These are phyloP conservation scores for Morella rubra DNA, from an alignment of 306 rosid genomes.

Conservation along the genomic window DNA sequence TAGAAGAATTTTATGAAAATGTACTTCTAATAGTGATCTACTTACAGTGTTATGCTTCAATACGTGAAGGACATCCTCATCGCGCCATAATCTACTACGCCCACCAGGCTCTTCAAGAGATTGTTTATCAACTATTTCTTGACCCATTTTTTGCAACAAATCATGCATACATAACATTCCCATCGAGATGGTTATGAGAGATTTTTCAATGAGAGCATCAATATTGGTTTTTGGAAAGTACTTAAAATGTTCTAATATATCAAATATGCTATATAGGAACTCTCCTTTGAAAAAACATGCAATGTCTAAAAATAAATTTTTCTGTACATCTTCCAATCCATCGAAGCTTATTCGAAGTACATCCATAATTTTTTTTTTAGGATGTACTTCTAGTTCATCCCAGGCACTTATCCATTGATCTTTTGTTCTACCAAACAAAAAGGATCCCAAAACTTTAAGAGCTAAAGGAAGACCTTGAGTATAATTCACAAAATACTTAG, in stretches of 20 bases:
- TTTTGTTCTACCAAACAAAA: not conserved
- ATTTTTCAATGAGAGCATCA: not conserved
- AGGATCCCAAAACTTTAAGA: not conserved
- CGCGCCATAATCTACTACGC: not conserved
- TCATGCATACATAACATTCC: not conserved
- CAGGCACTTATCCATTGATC: not conserved
- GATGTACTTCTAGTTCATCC: too few species aligned
- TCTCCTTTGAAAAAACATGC: not conserved
- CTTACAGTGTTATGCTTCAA: not conserved
- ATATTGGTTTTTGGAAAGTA: not conserved
- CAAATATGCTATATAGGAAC: not conserved
- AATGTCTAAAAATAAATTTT: not conserved
- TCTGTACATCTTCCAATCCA: not conserved
- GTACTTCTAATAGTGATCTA: not conserved
- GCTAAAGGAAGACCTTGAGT: not conserved
- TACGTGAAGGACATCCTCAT: not conserved
- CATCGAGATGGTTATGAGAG: not conserved
- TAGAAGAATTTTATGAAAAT: not conserved
- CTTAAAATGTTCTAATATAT: not conserved
- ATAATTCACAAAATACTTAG: not conserved
- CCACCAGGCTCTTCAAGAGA: not conserved
- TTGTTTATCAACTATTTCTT: not conserved
- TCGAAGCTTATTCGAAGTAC: not conserved
- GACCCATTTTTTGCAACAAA: not conserved
- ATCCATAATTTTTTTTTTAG: not conserved